Conservation (phyloP, 805 yeast genomes). For the Candida rishiriensis region DNA sequence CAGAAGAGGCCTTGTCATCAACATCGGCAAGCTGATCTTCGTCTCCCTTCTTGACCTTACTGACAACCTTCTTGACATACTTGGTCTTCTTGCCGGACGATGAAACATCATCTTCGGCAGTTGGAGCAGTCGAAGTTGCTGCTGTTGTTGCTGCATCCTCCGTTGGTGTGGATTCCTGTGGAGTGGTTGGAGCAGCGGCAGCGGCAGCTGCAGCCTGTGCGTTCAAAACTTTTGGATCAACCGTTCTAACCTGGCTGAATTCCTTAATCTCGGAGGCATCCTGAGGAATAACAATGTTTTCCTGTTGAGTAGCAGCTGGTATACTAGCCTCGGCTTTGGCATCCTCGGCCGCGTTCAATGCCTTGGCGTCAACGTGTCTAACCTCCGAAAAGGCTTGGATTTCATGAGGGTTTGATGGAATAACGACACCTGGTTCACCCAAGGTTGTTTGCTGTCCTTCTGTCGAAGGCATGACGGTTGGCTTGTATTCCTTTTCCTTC, state of each 20-base stretch:
- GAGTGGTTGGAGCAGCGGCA: conserved; percentile 42
- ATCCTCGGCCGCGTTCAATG: conserved; percentile 38
- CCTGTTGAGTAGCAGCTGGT: conserved; percentile 47
- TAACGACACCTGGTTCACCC: conserved; percentile 68
- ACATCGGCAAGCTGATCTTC: conserved; percentile 6
- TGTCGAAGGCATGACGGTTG: conserved; percentile 39
- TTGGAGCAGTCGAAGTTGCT: conserved; percentile 12
- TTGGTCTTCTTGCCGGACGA: conserved; percentile 19
- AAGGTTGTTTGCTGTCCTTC: conserved; percentile 38
- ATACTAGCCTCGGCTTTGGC: conserved; percentile 41
- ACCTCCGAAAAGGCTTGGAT: conserved; percentile 59
- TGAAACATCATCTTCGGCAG: conserved; percentile 2
- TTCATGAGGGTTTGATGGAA: conserved; percentile 55
- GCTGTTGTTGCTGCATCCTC: conserved; percentile 4
- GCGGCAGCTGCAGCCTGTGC: conserved; percentile 26
- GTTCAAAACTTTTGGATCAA: conserved; percentile 57
- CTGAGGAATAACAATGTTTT: conserved; percentile 49
- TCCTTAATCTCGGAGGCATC: conserved; percentile 64
- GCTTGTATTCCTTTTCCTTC: neutral
- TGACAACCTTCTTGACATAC: conserved; percentile 29
- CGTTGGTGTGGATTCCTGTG: no score
- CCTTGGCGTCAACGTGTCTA: conserved; percentile 50
- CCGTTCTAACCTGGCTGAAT: conserved; percentile 53
- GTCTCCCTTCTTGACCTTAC: conserved; percentile 26
- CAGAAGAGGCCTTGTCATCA: conserved; percentile 8